These are phyloP conservation scores for Rossbeevera mucosa DNA, from an alignment of 768 basidiomycete species.

Conservation along the genomic window DNA sequence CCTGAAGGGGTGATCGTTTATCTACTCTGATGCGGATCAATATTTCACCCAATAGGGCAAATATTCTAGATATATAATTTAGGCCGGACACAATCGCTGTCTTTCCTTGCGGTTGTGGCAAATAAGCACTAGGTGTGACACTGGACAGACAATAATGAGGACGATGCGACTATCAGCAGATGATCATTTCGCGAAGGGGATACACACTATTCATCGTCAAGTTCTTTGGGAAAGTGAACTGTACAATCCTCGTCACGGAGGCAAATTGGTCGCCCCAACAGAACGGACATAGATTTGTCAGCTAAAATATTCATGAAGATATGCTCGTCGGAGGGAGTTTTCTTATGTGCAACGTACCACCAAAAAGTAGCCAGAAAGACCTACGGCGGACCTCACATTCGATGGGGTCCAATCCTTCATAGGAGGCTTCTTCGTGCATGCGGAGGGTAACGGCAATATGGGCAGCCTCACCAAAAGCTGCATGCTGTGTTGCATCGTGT, in stretches of 20 bases:
- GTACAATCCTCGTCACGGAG: slow-evolving; percentile 89
- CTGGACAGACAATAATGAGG: slow-evolving; percentile 33
- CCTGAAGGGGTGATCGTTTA: slow-evolving; percentile 80
- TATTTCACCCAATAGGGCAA: slow-evolving; percentile 81
- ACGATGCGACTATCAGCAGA: slow-evolving; percentile 23
- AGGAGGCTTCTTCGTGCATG: slow-evolving; percentile 83
- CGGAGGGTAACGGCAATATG: slow-evolving; percentile 79
- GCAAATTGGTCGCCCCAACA: slow-evolving; percentile 80
- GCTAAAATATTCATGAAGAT: slow-evolving; percentile 38
- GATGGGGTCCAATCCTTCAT: slow-evolving; percentile 78
- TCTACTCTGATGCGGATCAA: slow-evolving; percentile 83
- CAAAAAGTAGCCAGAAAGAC: slow-evolving; percentile 86
- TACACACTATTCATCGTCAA: slow-evolving; percentile 86
- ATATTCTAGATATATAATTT: slow-evolving; percentile 83
- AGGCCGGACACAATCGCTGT: slow-evolving; percentile 83
- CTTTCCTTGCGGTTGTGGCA: slow-evolving; percentile 84
- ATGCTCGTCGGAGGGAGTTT: background rate
- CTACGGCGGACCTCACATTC: slow-evolving; percentile 85
- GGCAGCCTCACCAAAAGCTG: slow-evolving; percentile 81
- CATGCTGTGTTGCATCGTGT: slow-evolving; percentile 82
- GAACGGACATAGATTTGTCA: slow-evolving; percentile 86
- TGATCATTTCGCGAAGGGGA: slow-evolving; percentile 20
- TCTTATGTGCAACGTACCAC: slow-evolving; percentile 47
- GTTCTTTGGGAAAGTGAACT: slow-evolving; percentile 80
- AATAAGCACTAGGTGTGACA: slow-evolving; percentile 79